A percentile compares a stretch with the other conserved stretches of the same genome.
Evolutionary conservation across 208 protist species (phyloP).

Genomic region (Leishmania aethiopica): DNA sequence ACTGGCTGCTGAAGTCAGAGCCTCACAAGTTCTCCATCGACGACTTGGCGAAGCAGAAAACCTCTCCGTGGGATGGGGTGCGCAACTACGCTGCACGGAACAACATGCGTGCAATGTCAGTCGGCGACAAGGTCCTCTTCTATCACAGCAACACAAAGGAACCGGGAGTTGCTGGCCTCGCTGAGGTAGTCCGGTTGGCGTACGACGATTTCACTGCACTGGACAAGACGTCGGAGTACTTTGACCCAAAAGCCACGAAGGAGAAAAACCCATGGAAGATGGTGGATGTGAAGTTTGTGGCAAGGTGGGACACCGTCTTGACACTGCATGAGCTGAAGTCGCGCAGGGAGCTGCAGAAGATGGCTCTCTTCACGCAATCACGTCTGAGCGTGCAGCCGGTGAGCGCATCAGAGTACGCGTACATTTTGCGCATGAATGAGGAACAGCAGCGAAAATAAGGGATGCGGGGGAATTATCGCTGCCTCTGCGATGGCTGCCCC

Average conservation of each 20-base stretch:
- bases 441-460: not conserved
- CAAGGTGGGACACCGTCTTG: slow-evolving; percentile 62
- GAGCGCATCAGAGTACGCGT: slow-evolving; percentile 54
- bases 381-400: slow-evolving; percentile 84
- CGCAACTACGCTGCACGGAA: slow-evolving; percentile 88
- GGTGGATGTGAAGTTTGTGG: slow-evolving; percentile 81
- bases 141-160: slow-evolving; percentile 89
- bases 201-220: slow-evolving; percentile 84
- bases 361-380: slow-evolving; percentile 71
- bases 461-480: not conserved
- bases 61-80: slow-evolving; percentile 85
- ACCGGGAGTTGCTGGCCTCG: slow-evolving; percentile 76
- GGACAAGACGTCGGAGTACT: slow-evolving; percentile 76
- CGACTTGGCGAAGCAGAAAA: slow-evolving; percentile 48
- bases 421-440: slow-evolving; percentile 49
- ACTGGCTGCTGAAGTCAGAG: slow-evolving; percentile 90
- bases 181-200: slow-evolving; percentile 47
- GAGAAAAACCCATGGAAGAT: slow-evolving; percentile 86
- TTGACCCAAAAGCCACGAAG: slow-evolving; percentile 60
- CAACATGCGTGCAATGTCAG: slow-evolving; percentile 80
- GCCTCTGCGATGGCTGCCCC: not conserved
- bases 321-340: slow-evolving; percentile 58
- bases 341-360: slow-evolving; percentile 51
- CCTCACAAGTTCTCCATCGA: slow-evolving; percentile 85
- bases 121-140: slow-evolving; percentile 81